phyloP scores from a whole-genome alignment of 306 rosid species.

The Sicyos edulis region DNA sequence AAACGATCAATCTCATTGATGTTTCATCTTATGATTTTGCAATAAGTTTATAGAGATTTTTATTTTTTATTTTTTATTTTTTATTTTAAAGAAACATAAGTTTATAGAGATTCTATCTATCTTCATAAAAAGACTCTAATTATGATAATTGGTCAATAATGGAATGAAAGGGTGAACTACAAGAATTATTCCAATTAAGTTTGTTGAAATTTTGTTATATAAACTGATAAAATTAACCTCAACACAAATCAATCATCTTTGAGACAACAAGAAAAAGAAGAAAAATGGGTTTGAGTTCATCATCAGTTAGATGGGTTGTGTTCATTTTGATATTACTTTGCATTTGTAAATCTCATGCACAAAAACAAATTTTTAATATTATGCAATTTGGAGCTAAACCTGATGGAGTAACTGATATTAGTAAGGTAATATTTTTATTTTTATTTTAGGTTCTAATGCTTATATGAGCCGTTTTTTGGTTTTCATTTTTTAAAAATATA shows the following conservation, averaged over 20 bases:
- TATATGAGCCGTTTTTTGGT: not conserved
- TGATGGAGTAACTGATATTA: conserved; percentile 29
- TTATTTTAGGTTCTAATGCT: not conserved
- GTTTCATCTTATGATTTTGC: not conserved
- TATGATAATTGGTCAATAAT: not conserved
- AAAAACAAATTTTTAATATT: conserved; percentile 11
- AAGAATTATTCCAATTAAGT: not conserved
- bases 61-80: too few relatives aligned
- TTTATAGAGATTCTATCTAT: too few relatives aligned
- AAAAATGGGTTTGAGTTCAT: conserved; percentile 4
- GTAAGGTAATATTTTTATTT: conserved; percentile 22
- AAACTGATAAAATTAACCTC: not conserved
- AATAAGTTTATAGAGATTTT: too few relatives aligned
- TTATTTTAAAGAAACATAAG: too few relatives aligned
- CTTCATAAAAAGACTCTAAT: not conserved
- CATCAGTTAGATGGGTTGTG: not conserved
- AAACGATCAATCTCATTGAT: too few relatives aligned
- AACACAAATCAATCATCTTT: not conserved
- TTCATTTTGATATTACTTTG: not conserved
- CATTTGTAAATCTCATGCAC: conserved; percentile 15
- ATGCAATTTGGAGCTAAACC: conserved; percentile 15
- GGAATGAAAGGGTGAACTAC: not conserved
- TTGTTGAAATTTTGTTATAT: not conserved
- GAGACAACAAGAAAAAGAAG: not conserved
- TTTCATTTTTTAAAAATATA: too few relatives aligned